Evolutionary conservation across 192 early-diverging fungal genomes (phyloP), one percentile per base, ranked within the genome.

Genomic region (Lunasporangiospora selenospora): DNA sequence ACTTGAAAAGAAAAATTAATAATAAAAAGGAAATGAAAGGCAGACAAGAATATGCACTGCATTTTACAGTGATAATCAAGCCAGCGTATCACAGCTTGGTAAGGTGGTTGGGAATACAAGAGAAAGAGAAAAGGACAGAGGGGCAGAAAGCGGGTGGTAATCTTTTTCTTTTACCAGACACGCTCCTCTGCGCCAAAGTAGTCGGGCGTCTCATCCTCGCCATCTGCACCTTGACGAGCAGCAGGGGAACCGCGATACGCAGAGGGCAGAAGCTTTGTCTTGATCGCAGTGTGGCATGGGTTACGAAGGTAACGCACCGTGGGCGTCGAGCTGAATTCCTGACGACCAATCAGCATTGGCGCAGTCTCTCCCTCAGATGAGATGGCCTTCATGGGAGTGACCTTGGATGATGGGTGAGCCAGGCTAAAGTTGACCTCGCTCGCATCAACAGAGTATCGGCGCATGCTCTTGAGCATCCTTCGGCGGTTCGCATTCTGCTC

Each of bases 391-490:
- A 73, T 40, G 15, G 60, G 54, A 12, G 47, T 45, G 19, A 43
- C 48, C 0, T 61, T 34, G 36, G 39, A 57, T n/a, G 69, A 73
- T 18, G 69, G 69, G 8, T 61, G 59, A 30, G 39, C 41, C 45
- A 73, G 26, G 27, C 39, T 57, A 34, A 73, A 63, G 38, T 73
- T 54, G 60, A 73, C 53, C 60, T 73, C 69, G 37, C 53, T 62
- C 24, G 69, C 60, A 38, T 73, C 69, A 8, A 73, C 60, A 33
- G 69, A 73, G 23, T 63, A 73, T 4, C 61, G 69, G 43, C 69
- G 69, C 69, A 73, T 73, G 29, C 59, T 62, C 61, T 73, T 73
- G 33, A 73, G 61, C 61, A 73, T 73, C 15, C 69, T 55, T 31
- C 69, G 60, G 36, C 69, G 69, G 48, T 58, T 73, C 15, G 69